Percentiles rank a stretch among this genome's conserved stretches.
phyloP scores from a whole-genome alignment of 2,329 filamentous ascomycete genomes.

The Rhexocercosporidium sp. region DNA sequence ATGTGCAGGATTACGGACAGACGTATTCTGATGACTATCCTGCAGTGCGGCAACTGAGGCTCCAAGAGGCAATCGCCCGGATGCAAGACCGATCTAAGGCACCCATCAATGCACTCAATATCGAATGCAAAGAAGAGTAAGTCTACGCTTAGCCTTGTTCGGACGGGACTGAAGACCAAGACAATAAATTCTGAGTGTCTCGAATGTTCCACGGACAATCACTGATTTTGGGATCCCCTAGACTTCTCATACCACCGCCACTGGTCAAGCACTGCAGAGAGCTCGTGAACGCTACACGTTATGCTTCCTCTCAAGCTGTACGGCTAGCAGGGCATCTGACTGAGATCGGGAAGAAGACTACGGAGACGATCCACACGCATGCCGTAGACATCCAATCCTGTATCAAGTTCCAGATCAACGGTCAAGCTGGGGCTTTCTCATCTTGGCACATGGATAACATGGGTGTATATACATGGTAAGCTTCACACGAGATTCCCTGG shows the following conservation, averaged over 20 bases:
- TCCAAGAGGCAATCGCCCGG: slow-evolving; percentile 13
- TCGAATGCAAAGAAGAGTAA: slow-evolving; percentile 17
- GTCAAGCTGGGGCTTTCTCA: slow-evolving; percentile 25
- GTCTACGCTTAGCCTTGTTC: background rate
- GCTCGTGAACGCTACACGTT: slow-evolving; percentile 13
- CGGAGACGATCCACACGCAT: slow-evolving; percentile 17
- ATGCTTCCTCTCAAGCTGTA: slow-evolving; percentile 13
- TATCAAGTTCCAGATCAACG: slow-evolving; percentile 25
- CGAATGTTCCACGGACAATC: background rate
- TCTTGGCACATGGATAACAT: slow-evolving; percentile 28
- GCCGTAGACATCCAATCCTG: slow-evolving; percentile 24
- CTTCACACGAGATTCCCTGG: no score
- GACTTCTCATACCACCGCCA: slow-evolving; percentile 13
- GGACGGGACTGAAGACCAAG: no score
- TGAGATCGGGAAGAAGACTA: slow-evolving; percentile 20
- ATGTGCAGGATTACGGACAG: slow-evolving; percentile 16
- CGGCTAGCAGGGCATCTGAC: slow-evolving; percentile 9
- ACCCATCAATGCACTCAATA: slow-evolving; percentile 13
- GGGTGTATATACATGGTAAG: slow-evolving; percentile 21
- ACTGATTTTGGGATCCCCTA: background rate
- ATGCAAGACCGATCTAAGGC: slow-evolving; percentile 6
- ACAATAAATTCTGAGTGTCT: background rate
- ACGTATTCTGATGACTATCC: slow-evolving; percentile 3
- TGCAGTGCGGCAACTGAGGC: slow-evolving; percentile 2
- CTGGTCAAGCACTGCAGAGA: slow-evolving; percentile 14